Conservation (phyloP, 495 filamentous ascomycete species). For the Choiromyces venosus region DNA sequence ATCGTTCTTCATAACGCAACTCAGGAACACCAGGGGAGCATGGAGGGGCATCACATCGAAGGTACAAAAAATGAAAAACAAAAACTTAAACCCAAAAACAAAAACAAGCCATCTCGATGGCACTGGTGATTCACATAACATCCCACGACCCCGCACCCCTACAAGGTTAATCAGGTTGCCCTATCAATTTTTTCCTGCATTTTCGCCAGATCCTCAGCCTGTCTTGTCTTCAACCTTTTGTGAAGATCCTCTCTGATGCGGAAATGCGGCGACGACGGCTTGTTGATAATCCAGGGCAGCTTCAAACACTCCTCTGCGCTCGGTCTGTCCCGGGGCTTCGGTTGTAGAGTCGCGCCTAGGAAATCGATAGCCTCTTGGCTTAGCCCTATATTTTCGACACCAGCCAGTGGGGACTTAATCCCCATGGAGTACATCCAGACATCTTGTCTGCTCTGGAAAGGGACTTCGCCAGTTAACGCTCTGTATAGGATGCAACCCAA, state of each 20-base stretch:
- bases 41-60: not conserved
- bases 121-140: not conserved
- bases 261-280: not conserved
- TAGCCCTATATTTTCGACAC: not conserved
- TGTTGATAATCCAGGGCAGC: not conserved
- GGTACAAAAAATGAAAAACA: not conserved
- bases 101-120: not conserved
- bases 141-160: not conserved
- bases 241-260: not conserved
- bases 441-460: not conserved
- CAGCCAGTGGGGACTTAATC: not conserved
- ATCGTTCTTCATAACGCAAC: not conserved
- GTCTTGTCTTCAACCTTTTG: not conserved
- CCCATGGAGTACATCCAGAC: not conserved
- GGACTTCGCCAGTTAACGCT: not conserved
- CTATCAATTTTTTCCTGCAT: not conserved
- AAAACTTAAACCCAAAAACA: not conserved
- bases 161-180: not conserved
- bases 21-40: not conserved
- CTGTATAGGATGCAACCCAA: conserved; percentile 3
- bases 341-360: not conserved
- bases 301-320: not conserved
- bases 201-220: not conserved
- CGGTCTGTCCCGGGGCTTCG: not conserved
- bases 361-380: not conserved